Conservation (phyloP, 805 yeast genomes). For the Candida ascalaphidarum region DNA sequence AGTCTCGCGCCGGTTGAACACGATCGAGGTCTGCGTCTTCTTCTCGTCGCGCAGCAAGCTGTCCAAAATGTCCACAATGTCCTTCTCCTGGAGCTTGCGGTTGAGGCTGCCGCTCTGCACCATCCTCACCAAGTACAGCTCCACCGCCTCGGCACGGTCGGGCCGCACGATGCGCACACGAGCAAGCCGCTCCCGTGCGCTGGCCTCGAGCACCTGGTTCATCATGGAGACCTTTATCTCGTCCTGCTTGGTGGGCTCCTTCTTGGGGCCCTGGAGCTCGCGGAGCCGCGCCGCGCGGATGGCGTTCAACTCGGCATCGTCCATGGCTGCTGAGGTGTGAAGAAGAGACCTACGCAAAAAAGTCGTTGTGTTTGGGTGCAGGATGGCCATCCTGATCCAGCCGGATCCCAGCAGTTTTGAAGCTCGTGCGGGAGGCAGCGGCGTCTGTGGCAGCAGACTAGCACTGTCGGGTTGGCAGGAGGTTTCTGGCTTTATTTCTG, state of each 20-base stretch:
- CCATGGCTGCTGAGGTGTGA: slow-evolving; percentile 40
- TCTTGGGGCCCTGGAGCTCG: slow-evolving; percentile 47
- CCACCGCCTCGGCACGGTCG: slow-evolving; percentile 85
- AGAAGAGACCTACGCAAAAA: too few species aligned
- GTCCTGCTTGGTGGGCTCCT: slow-evolving; percentile 2
- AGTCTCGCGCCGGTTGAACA: slow-evolving; percentile 37
- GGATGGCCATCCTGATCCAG: neutral
- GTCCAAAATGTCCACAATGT: slow-evolving; percentile 74
- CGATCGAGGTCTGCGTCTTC: slow-evolving; percentile 57
- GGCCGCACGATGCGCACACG: slow-evolving; percentile 85
- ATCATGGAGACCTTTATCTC: slow-evolving; percentile 37
- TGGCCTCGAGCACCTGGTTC: slow-evolving; percentile 68
- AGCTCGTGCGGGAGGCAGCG: too few species aligned
- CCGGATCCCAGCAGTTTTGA: too few species aligned
- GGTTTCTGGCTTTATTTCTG: too few species aligned
- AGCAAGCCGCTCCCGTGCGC: slow-evolving; percentile 80
- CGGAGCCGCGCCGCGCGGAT: slow-evolving; percentile 88
- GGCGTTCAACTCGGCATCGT: slow-evolving; percentile 79
- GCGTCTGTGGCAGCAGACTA: too few species aligned
- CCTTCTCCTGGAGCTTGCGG: slow-evolving; percentile 70
- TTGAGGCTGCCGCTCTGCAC: slow-evolving; percentile 70
- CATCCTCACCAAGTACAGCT: slow-evolving; percentile 63
- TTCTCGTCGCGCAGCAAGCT: slow-evolving; percentile 71
- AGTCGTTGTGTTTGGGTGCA: too few species aligned
- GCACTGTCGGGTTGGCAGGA: too few species aligned